Conservation (phyloP, 768 basidiomycete species). For the Trametes maxima region DNA sequence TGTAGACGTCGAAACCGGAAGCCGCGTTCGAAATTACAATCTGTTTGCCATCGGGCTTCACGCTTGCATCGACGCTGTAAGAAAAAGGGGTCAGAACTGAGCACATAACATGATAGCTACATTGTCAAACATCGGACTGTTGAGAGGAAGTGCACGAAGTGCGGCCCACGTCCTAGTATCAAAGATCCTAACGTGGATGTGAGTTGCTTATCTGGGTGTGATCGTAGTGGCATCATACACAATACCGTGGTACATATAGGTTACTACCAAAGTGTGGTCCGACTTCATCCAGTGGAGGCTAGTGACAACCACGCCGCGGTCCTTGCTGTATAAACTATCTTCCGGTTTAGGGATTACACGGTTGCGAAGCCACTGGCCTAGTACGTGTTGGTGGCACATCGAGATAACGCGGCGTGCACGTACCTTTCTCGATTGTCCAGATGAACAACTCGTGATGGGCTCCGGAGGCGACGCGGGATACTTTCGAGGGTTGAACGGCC, state of each 20-base stretch:
- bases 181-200: too few species aligned
- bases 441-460: background rate
- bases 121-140: too few species aligned
- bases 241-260: too few species aligned
- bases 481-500: background rate
- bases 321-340: background rate
- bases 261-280: background rate
- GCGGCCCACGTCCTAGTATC: too few species aligned
- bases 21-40: background rate
- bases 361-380: background rate
- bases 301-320: background rate
- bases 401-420: background rate
- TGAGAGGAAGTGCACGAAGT: too few species aligned
- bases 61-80: too few species aligned
- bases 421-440: background rate
- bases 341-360: background rate
- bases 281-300: constrained; percentile 6
- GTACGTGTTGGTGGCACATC: background rate
- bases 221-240: too few species aligned
- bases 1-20: constrained; percentile 1
- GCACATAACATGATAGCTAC: too few species aligned
- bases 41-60: background rate
- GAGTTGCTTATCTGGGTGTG: too few species aligned
- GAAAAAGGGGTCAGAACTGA: too few species aligned
- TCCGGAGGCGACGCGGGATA: background rate